phyloP scores from a whole-genome alignment of 2,329 filamentous ascomycete species.

The Bipolaris cookei region DNA sequence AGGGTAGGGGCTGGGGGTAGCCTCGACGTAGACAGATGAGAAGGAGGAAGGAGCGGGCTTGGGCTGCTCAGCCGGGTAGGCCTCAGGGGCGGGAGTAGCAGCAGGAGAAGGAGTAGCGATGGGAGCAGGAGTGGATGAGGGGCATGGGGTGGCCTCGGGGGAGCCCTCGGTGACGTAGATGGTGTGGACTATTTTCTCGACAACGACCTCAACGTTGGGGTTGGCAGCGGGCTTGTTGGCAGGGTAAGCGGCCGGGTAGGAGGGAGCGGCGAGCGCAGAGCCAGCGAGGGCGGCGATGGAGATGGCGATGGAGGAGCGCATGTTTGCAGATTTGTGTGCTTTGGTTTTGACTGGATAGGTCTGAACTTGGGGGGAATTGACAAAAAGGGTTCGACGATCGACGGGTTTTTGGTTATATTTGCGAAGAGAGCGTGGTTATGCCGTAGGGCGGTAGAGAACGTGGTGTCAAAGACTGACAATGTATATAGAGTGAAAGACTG shows the following conservation, averaged over 20 bases:
- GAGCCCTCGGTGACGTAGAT: constrained; percentile 31
- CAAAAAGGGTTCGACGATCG: constrained; percentile 28
- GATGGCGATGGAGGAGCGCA: constrained; percentile 36
- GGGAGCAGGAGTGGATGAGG: too few species aligned
- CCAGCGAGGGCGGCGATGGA: constrained; percentile 41
- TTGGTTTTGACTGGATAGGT: constrained; percentile 11
- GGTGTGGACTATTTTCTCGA: constrained; percentile 38
- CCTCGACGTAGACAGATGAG: constrained; percentile 5
- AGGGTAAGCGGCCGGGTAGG: constrained; percentile 1
- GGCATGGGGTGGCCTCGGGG: constrained; percentile 8
- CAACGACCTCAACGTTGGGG: constrained; percentile 31
- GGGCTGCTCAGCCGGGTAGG: constrained; percentile 7
- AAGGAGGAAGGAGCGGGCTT: constrained; percentile 3
- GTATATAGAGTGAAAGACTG: constrained; percentile 35
- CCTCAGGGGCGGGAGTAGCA: constrained; percentile 5
- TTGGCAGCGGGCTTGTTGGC: constrained; percentile 11
- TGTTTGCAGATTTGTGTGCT: constrained; percentile 31
- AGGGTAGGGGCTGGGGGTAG: constrained; percentile 2
- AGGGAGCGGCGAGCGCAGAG: constrained; percentile 37
- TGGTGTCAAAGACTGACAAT: constrained; percentile 41
- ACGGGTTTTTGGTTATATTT: constrained; percentile 20
- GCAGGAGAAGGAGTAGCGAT: background rate
- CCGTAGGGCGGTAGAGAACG: constrained; percentile 42
- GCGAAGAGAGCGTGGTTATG: constrained; percentile 32
- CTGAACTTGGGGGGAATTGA: constrained; percentile 19